A percentile compares a stretch with the other conserved stretches of the same genome.
Conservation (phyloP, 371 early-diverging fungal genomes). For the Enterospora canceri region DNA sequence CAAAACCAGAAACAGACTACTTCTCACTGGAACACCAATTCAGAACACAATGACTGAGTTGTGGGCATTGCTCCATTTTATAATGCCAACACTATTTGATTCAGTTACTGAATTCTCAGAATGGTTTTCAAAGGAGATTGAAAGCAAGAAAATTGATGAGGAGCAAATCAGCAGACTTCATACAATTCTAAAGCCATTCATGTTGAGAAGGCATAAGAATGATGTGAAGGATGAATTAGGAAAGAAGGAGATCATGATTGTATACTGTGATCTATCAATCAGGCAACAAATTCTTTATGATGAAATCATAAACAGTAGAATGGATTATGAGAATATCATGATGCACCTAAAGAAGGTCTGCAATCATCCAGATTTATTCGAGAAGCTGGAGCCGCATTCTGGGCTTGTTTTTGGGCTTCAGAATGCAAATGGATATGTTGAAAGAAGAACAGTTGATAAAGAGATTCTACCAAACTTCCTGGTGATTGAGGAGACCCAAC, state of each 20-base stretch:
- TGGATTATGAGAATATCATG: slow-evolving; percentile 67
- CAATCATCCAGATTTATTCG: slow-evolving; percentile 92
- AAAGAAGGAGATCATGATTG: slow-evolving; percentile 64
- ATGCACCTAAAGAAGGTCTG: slow-evolving; percentile 94
- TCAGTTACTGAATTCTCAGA: slow-evolving; percentile 79
- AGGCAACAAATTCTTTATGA: slow-evolving; percentile 61
- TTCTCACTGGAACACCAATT: slow-evolving; percentile 86
- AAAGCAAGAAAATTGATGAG: slow-evolving; percentile 69
- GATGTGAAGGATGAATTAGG: slow-evolving; percentile 85
- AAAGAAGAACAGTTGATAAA: neutral
- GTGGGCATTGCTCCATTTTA: slow-evolving; percentile 88
- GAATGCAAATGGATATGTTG: neutral
- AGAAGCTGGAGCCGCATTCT: slow-evolving; percentile 62
- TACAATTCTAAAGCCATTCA: slow-evolving; percentile 89
- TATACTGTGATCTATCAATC: slow-evolving; percentile 69
- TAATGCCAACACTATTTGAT: slow-evolving; percentile 89
- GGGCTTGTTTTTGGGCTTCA: slow-evolving; percentile 26
- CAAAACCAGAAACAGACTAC: slow-evolving; percentile 72
- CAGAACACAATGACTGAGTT: slow-evolving; percentile 82
- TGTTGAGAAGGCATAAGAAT: slow-evolving; percentile 84
- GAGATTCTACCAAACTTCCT: neutral
- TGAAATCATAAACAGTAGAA: slow-evolving; percentile 35
- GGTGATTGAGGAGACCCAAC: neutral
- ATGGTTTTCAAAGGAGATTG: slow-evolving; percentile 85
- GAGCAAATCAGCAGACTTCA: slow-evolving; percentile 75